Percentiles rank a stretch among this genome's conserved stretches.
These are phyloP conservation scores for Xylaria sp. DNA, from an alignment of 2,329 filamentous ascomycete species.

Conservation along the genomic window DNA sequence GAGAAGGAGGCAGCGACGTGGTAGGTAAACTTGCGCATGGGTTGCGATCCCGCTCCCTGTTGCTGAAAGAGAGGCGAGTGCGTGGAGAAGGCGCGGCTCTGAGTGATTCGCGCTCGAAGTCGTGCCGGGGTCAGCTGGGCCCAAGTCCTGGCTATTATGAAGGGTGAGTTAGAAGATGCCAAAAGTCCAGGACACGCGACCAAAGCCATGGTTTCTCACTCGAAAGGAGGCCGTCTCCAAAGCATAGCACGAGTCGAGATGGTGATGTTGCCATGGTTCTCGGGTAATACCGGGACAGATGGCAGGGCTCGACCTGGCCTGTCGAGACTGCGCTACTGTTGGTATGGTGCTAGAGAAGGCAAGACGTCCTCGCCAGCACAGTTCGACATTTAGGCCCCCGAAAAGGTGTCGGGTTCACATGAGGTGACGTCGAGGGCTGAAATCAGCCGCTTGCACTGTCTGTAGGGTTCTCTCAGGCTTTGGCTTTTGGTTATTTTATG, in stretches of 20 bases:
- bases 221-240: conserved; percentile 36
- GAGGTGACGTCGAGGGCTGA: conserved; percentile 2
- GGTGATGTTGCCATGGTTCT: conserved; percentile 35
- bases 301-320: conserved; percentile 17
- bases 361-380: conserved; percentile 1
- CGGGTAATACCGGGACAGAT: conserved; percentile 40
- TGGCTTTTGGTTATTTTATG: neutral
- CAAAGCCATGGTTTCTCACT: conserved; percentile 45
- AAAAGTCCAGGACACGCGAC: conserved; percentile 39
- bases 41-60: conserved; percentile 24
- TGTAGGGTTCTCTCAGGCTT: neutral
- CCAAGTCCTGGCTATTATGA: conserved; percentile 39
- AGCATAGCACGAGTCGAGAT: conserved; percentile 37
- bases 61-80: conserved; percentile 42
- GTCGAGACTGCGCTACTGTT: conserved; percentile 13
- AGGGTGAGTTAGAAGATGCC: conserved; percentile 34
- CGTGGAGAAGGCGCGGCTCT: conserved; percentile 41
- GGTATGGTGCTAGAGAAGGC: neutral
- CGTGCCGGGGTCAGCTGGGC: conserved; percentile 34
- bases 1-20: conserved; percentile 79
- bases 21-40: conserved; percentile 65
- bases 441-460: neutral
- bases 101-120: conserved; percentile 29
- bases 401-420: neutral
- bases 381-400: conserved; percentile 3